These are phyloP conservation scores for Cyclostephanos tholiformis DNA, from an alignment of 108 stramenopile species.

Conservation along the genomic window DNA sequence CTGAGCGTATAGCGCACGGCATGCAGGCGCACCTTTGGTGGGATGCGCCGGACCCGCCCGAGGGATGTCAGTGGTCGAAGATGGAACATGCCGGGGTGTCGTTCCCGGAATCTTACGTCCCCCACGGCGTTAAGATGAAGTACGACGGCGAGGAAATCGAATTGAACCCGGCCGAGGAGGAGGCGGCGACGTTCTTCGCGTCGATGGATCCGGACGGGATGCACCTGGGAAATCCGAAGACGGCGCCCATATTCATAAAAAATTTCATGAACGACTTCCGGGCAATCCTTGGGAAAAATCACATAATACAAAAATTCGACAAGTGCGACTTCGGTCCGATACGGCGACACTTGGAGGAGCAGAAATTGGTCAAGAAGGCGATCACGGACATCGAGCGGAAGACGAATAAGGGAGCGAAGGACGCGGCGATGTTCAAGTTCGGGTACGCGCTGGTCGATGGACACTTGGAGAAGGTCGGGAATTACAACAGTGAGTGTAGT, in stretches of 20 bases:
- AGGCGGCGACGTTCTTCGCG: constrained; percentile 98
- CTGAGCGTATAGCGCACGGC: constrained; percentile 82
- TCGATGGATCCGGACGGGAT: constrained; percentile 95
- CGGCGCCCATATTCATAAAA: constrained; percentile 91
- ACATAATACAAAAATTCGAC: constrained; percentile 87
- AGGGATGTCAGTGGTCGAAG: constrained; percentile 91
- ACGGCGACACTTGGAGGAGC: constrained; percentile 81
- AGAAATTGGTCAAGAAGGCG: constrained; percentile 89
- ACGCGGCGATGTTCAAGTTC: constrained; percentile 78
- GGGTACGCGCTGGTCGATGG: constrained; percentile 96
- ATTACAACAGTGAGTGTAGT: constrained; percentile 64
- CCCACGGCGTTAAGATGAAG: constrained; percentile 92
- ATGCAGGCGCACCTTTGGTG: constrained; percentile 94
- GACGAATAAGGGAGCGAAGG: constrained; percentile 84
- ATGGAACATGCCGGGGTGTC: constrained; percentile 97
- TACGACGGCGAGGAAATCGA: constrained; percentile 93
- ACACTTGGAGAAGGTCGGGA: constrained; percentile 95
- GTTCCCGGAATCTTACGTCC: constrained; percentile 92
- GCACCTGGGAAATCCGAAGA: constrained; percentile 93
- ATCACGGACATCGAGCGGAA: constrained; percentile 95
- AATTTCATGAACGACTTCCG: constrained; percentile 97
- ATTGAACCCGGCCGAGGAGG: constrained; percentile 92
- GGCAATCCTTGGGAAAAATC: constrained; percentile 70
- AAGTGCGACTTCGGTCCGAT: constrained; percentile 96
- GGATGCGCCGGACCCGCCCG: constrained; percentile 83